These are phyloP conservation scores for Aspergillus baeticus DNA, from an alignment of 495 filamentous ascomycete species.

Conservation along the genomic window DNA sequence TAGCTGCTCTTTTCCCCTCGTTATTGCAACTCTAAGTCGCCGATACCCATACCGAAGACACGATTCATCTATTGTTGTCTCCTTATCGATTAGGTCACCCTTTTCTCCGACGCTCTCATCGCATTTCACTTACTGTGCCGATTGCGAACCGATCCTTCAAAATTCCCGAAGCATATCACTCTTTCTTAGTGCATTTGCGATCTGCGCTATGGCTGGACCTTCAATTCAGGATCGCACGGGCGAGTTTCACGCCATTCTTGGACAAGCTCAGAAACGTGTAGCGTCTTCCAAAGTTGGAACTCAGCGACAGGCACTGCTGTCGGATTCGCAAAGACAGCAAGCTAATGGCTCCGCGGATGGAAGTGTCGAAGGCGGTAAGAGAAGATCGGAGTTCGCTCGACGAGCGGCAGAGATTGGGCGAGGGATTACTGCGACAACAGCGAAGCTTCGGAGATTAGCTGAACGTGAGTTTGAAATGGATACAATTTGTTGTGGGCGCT, in stretches of 20 bases:
- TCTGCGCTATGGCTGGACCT: slow-evolving; percentile 49
- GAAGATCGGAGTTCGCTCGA: slow-evolving; percentile 81
- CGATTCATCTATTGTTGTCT: slow-evolving; percentile 26
- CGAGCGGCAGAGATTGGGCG: slow-evolving; percentile 86
- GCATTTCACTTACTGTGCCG: background rate
- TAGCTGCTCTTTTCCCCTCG: background rate
- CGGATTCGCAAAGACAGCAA: slow-evolving; percentile 66
- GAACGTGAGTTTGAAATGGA: slow-evolving; percentile 57
- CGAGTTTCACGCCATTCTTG: slow-evolving; percentile 89
- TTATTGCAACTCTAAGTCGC: background rate
- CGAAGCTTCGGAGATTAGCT: slow-evolving; percentile 87
- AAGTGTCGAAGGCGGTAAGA: slow-evolving; percentile 38
- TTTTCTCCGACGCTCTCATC: slow-evolving; percentile 1
- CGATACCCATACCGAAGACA: slow-evolving; percentile 22
- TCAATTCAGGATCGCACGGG: slow-evolving; percentile 95
- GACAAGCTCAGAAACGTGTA: slow-evolving; percentile 74
- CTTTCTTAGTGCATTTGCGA: background rate
- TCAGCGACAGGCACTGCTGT: slow-evolving; percentile 79
- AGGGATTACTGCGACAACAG: slow-evolving; percentile 88
- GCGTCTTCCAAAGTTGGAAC: slow-evolving; percentile 66
- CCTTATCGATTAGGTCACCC: slow-evolving; percentile 30
- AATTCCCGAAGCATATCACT: background rate
- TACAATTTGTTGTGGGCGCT: background rate
- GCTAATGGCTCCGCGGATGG: slow-evolving; percentile 62
- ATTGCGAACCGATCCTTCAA: background rate